phyloP scores from a whole-genome alignment of 1,284 basidiomycete genomes.

The Ustilago curta region DNA sequence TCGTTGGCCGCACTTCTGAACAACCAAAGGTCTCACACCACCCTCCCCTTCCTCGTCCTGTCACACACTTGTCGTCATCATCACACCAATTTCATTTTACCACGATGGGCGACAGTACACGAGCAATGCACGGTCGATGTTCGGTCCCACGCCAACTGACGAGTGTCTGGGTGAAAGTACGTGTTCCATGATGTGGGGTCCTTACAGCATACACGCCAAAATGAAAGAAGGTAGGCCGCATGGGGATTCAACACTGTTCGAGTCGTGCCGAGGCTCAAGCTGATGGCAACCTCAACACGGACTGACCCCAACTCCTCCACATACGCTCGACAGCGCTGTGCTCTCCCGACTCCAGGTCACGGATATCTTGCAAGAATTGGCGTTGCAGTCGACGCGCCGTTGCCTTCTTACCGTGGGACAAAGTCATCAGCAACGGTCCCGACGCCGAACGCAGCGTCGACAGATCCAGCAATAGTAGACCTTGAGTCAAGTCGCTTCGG shows the following conservation, averaged over 20 bases:
- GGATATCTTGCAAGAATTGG: constrained; percentile 86
- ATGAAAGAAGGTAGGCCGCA: too few species aligned
- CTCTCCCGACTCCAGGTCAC: constrained; percentile 78
- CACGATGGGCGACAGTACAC: too few species aligned
- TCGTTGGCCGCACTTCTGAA: background rate
- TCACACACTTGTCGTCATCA: too few species aligned
- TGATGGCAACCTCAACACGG: constrained; percentile 29
- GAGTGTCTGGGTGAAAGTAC: too few species aligned
- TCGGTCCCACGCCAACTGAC: too few species aligned
- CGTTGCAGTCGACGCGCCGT: constrained; percentile 73
- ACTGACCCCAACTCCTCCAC: constrained; percentile 82
- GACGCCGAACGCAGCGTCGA: constrained; percentile 76
- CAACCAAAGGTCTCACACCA: too few species aligned
- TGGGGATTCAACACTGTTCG: too few species aligned
- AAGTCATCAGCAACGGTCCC: constrained; percentile 45
- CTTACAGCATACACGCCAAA: too few species aligned
- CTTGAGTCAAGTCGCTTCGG: constrained; percentile 73
- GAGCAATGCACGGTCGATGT: too few species aligned
- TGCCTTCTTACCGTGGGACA: constrained; percentile 44
- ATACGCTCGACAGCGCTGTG: constrained; percentile 79
- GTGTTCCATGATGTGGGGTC: too few species aligned
- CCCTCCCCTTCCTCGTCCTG: background rate
- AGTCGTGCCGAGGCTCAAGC: background rate
- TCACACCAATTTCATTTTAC: too few species aligned
- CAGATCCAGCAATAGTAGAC: constrained; percentile 79